A percentile compares a stretch with the other conserved stretches of the same genome.
These are phyloP conservation scores for Orbilia quercus DNA, from an alignment of 2,329 filamentous ascomycete species.

Conservation along the genomic window DNA sequence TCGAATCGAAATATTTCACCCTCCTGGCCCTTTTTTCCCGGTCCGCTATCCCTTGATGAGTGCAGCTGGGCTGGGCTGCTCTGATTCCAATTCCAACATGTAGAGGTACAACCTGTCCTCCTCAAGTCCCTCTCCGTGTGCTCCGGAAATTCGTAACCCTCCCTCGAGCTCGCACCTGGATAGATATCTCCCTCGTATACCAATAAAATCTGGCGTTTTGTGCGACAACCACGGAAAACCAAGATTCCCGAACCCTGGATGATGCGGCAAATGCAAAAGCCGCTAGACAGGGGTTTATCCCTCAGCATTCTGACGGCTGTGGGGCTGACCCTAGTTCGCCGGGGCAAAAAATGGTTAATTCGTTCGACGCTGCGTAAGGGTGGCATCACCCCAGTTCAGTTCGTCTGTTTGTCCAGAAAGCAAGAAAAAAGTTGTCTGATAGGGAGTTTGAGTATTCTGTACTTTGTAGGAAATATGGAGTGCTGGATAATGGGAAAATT, in stretches of 20 bases:
- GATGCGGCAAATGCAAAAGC: constrained; percentile 56
- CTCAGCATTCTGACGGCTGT: constrained; percentile 30
- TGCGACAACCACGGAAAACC: constrained; percentile 52
- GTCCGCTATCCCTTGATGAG: constrained; percentile 19
- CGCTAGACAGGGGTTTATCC: constrained; percentile 55
- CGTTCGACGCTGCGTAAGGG: constrained; percentile 3
- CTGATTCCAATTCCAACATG: too few relatives aligned
- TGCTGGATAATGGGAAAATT: constrained; percentile 15
- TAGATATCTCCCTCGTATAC: constrained; percentile 17
- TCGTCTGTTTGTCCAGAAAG: constrained; percentile 3
- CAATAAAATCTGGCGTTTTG: constrained; percentile 21
- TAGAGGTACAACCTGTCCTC: constrained; percentile 11
- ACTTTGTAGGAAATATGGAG: too few relatives aligned
- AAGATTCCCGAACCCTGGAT: constrained; percentile 52
- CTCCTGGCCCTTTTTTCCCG: background rate
- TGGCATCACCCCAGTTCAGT: constrained; percentile 7
- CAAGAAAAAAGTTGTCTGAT: constrained; percentile 17
- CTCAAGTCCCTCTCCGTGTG: constrained; percentile 1
- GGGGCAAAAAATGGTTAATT: constrained; percentile 19
- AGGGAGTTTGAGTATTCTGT: too few relatives aligned
- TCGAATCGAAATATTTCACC: too few relatives aligned
- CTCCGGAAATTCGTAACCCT: background rate
- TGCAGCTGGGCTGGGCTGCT: background rate
- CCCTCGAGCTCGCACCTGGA: background rate
- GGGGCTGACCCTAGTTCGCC: constrained; percentile 8